phyloP scores from a whole-genome alignment of 2,329 filamentous ascomycete species.

The Colletotrichum falcatum region DNA sequence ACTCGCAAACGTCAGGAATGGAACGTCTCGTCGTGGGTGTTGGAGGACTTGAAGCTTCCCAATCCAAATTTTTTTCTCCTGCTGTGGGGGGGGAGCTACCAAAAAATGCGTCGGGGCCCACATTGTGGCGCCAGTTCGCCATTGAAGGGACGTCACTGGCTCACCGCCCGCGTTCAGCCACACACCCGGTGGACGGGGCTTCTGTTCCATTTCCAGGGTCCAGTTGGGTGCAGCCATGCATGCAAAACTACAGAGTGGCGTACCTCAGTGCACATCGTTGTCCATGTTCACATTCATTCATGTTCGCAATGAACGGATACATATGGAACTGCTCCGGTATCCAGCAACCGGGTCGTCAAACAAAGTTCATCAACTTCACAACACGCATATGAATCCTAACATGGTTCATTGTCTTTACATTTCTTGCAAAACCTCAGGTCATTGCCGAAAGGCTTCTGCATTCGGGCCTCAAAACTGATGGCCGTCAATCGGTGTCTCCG shows the following conservation, averaged over 20 bases:
- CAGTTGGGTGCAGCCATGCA: constrained; percentile 6
- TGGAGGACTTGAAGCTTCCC: constrained; percentile 43
- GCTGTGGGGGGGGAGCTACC: constrained; percentile 41
- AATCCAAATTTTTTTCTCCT: constrained; percentile 44
- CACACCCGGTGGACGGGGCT: constrained; percentile 36
- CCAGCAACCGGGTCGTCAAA: not conserved
- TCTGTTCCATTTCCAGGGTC: constrained; percentile 25
- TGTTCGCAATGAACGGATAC: not conserved
- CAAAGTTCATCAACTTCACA: not conserved
- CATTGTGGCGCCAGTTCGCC: constrained; percentile 29
- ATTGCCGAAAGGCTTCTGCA: not conserved
- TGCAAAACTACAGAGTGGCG: not conserved
- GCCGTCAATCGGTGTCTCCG: constrained; percentile 7
- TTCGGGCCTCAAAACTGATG: not conserved
- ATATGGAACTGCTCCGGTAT: not conserved
- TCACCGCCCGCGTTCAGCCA: constrained; percentile 17
- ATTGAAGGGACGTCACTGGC: constrained; percentile 31
- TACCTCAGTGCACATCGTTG: no score
- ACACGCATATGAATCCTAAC: not conserved
- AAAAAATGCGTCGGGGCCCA: constrained; percentile 27
- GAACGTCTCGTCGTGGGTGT: constrained; percentile 36
- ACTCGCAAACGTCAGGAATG: constrained; percentile 37
- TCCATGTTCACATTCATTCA: not conserved
- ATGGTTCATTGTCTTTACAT: not conserved
- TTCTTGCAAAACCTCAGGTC: not conserved